A percentile compares a stretch with the other conserved stretches of the same genome.
Evolutionary conservation across 441 rosid species (phyloP).

Genomic region (Viola pubescens): DNA sequence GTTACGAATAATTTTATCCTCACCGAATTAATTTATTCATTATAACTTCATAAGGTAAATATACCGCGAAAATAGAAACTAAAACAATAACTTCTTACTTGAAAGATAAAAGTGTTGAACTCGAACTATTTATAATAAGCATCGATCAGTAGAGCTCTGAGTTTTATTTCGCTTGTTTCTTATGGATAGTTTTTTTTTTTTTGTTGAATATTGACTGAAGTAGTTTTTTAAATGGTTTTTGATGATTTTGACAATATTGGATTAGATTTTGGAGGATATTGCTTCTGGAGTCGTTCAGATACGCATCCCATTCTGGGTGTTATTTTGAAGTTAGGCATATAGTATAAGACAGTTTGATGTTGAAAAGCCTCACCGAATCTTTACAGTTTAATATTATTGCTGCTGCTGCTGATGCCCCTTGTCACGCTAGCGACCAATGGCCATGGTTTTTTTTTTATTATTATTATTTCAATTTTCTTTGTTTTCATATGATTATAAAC

Average conservation of each 20-base stretch:
- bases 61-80: too few relatives aligned
- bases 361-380: constrained; percentile 18
- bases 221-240: background rate
- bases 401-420: constrained; percentile 13
- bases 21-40: too few relatives aligned
- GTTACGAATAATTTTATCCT: too few relatives aligned
- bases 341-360: constrained; percentile 11
- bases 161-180: too few relatives aligned
- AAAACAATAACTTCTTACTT: too few relatives aligned
- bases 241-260: constrained; percentile 15
- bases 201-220: too few relatives aligned
- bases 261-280: constrained; percentile 22
- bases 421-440: background rate
- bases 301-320: constrained; percentile 10
- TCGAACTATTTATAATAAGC: too few relatives aligned
- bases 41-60: too few relatives aligned
- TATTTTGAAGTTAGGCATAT: constrained; percentile 4
- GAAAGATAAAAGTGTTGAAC: too few relatives aligned
- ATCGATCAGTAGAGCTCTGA: too few relatives aligned
- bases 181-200: too few relatives aligned
- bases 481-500: constrained; percentile 4
- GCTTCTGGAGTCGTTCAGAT: constrained; percentile 17
- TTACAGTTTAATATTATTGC: constrained; percentile 4
- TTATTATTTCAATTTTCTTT: background rate
- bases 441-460: too few relatives aligned